Evolutionary conservation across 2,329 filamentous ascomycete genomes (phyloP).

Genomic region (Fusarium sp.): DNA sequence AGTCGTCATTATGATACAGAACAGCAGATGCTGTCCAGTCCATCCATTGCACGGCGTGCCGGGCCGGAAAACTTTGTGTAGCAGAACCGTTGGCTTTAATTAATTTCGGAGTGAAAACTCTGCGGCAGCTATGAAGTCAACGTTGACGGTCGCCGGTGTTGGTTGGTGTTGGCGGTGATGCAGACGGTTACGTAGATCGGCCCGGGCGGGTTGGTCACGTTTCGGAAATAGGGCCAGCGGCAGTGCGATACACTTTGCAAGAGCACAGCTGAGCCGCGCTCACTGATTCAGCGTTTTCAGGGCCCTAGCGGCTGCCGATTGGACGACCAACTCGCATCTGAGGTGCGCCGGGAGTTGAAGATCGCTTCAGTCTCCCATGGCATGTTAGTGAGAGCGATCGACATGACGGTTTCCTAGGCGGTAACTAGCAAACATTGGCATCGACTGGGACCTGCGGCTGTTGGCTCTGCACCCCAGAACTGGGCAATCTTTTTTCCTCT

Average conservation of each 20-base stretch:
- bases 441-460: conserved; percentile 38
- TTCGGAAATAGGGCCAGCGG: conserved; percentile 10
- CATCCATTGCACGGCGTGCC: conserved; percentile 4
- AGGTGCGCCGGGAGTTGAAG: conserved; percentile 11
- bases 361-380: conserved; percentile 8
- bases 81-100: conserved; percentile 1
- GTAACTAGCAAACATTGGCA: conserved; percentile 25
- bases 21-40: background rate
- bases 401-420: conserved; percentile 37
- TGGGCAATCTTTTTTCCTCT: conserved; percentile 16
- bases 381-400: conserved; percentile 39
- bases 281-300: conserved; percentile 2
- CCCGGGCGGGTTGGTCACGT: conserved; percentile 1
- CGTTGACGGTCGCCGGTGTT: background rate
- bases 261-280: conserved; percentile 2
- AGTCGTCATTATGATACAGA: conserved; percentile 20
- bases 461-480: conserved; percentile 26
- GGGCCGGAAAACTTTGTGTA: conserved; percentile 12
- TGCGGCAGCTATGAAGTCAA: background rate
- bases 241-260: background rate
- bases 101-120: conserved; percentile 2
- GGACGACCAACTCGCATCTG: conserved; percentile 13
- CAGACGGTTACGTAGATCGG: background rate
- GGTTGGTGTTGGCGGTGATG: conserved; percentile 1
- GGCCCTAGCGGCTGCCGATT: conserved; percentile 21